phyloP scores from a whole-genome alignment of 805 yeast genomes.

The Yarrowia yakushimensis region DNA sequence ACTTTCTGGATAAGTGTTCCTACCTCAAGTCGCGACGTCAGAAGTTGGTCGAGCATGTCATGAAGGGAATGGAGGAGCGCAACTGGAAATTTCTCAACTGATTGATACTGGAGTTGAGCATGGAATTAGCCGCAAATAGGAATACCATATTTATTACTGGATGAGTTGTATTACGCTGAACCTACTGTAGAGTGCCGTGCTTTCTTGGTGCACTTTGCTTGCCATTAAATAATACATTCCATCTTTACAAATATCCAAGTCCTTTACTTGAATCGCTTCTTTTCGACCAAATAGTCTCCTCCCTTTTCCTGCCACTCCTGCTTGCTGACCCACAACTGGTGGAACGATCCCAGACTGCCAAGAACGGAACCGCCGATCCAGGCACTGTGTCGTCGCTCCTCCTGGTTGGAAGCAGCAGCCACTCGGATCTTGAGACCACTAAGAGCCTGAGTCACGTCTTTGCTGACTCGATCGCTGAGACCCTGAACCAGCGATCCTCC shows the following conservation, averaged over 20 bases:
- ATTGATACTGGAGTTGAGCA: neutral
- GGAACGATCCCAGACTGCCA: conserved; percentile 87
- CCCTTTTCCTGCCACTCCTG: conserved; percentile 88
- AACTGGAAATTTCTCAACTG: conserved; percentile 34
- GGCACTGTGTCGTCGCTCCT: conserved; percentile 73
- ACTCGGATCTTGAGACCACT: conserved; percentile 85
- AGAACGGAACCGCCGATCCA: conserved; percentile 94
- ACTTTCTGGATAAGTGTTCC: conserved; percentile 45
- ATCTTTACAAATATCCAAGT: neutral
- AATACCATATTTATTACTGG: conserved; percentile 6
- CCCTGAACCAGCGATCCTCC: conserved; percentile 80
- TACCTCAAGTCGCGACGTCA: conserved; percentile 44
- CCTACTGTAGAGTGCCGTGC: too few relatives aligned
- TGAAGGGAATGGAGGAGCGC: conserved; percentile 42
- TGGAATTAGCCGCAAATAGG: neutral
- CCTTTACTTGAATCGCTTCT: conserved; percentile 42
- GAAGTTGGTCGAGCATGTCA: conserved; percentile 46
- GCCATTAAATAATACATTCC: conserved; percentile 13
- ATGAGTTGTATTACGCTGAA: too few relatives aligned
- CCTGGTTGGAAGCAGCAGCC: conserved; percentile 67
- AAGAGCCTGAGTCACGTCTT: conserved; percentile 63
- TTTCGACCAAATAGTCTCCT: conserved; percentile 69
- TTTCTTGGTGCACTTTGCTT: too few relatives aligned
- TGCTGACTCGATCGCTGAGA: conserved; percentile 67
- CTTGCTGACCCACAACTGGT: conserved; percentile 92